These are phyloP conservation scores for Ochetophila trinervis DNA, from an alignment of 306 rosid species.

Conservation along the genomic window DNA sequence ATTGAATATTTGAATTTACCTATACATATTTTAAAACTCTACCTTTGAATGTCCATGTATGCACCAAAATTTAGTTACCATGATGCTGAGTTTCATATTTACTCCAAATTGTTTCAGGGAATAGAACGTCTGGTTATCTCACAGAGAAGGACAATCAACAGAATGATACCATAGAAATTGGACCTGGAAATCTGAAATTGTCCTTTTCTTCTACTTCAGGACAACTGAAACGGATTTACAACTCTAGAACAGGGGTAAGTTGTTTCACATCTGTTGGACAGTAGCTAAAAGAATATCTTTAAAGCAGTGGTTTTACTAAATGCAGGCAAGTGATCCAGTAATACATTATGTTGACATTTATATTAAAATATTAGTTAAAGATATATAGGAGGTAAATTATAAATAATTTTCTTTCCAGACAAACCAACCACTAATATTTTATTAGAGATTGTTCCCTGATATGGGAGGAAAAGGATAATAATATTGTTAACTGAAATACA, in stretches of 20 bases:
- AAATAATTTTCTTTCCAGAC: too few species aligned
- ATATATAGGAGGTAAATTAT: too few species aligned
- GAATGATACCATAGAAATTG: constrained; percentile 49
- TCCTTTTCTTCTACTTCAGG: constrained; percentile 73
- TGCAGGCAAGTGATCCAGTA: background rate
- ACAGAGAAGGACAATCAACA: constrained; percentile 21
- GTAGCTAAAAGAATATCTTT: constrained; percentile 1
- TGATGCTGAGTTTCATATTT: background rate
- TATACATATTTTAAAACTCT: background rate
- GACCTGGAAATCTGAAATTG: constrained; percentile 81
- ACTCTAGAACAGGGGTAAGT: constrained; percentile 66
- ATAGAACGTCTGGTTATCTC: constrained; percentile 22
- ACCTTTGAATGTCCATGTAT: background rate
- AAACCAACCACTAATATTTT: background rate
- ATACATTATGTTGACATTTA: too few species aligned
- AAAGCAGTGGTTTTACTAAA: background rate
- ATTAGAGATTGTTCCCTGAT: background rate
- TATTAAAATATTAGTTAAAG: too few species aligned
- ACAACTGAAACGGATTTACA: constrained; percentile 67
- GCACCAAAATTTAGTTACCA: too few species aligned
- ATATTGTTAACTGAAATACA: too few species aligned
- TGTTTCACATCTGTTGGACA: constrained; percentile 23
- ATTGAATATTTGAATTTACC: background rate
- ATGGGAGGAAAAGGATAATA: background rate
- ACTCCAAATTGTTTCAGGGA: constrained; percentile 40